Percentiles rank a stretch among this genome's conserved stretches.
Evolutionary conservation across 2,329 filamentous ascomycete species (phyloP).

Genomic region (Ustilaginoidea virens): DNA sequence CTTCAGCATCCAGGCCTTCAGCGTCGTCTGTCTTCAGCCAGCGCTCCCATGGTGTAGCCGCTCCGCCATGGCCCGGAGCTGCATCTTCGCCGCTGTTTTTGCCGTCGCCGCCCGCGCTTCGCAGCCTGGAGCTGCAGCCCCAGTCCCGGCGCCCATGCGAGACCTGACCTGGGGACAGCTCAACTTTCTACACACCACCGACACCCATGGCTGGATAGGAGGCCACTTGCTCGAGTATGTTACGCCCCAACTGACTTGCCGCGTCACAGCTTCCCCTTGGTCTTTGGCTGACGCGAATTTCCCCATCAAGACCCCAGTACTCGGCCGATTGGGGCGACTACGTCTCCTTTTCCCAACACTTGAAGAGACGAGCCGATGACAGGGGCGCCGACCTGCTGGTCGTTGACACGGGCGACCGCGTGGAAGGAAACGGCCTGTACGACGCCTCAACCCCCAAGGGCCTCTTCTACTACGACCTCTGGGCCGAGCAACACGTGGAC

Average conservation of each 20-base stretch:
- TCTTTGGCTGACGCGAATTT: conserved; percentile 1
- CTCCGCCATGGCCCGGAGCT: conserved; percentile 13
- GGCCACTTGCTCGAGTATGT: conserved; percentile 80
- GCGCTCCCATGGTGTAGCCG: too few relatives aligned
- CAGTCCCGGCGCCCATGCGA: conserved; percentile 67
- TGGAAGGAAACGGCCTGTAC: conserved; percentile 91
- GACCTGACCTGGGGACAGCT: conserved; percentile 83
- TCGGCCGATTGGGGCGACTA: conserved; percentile 98
- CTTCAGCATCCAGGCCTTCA: too few relatives aligned
- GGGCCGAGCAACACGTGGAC: conserved; percentile 70
- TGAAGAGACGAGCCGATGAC: conserved; percentile 64
- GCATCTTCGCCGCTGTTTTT: conserved; percentile 14
- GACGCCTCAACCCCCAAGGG: conserved; percentile 82
- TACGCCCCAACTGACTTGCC: too few relatives aligned
- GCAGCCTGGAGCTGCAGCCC: conserved; percentile 68
- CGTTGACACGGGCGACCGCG: conserved; percentile 85
- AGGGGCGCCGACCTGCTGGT: conserved; percentile 74
- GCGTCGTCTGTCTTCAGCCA: too few relatives aligned
- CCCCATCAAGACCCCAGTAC: conserved; percentile 56
- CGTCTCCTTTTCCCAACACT: conserved; percentile 75
- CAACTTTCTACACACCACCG: conserved; percentile 94
- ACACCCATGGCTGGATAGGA: conserved; percentile 90
- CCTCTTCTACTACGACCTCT: conserved; percentile 74
- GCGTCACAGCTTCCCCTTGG: neutral
- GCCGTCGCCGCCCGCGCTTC: conserved; percentile 25